A percentile compares a stretch with the other conserved stretches of the same genome.
These are phyloP conservation scores for Acanthamoeba healyi DNA, from an alignment of 208 protist species.

Conservation along the genomic window DNA sequence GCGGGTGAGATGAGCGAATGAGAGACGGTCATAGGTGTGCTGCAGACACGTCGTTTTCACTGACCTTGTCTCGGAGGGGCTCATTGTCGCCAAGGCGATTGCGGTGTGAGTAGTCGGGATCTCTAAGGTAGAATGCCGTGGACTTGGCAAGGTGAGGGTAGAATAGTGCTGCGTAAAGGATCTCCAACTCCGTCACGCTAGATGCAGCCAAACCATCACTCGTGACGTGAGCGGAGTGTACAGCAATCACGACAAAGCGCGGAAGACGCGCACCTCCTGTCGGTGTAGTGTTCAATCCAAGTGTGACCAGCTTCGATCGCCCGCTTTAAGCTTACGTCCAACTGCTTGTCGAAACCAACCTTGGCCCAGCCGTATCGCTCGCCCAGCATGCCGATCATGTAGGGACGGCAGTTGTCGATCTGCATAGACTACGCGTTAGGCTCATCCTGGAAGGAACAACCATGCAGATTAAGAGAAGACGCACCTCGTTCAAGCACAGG, in stretches of 20 bases:
- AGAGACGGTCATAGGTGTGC: not conserved
- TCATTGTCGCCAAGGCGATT: constrained; percentile 27
- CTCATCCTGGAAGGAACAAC: too few relatives aligned
- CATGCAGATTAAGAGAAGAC: not conserved
- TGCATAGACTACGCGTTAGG: too few relatives aligned
- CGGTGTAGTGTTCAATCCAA: constrained; percentile 44
- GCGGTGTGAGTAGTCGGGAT: constrained; percentile 28
- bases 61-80: constrained; percentile 5
- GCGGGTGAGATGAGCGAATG: not conserved
- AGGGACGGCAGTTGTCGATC: constrained; percentile 75
- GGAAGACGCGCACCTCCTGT: not conserved
- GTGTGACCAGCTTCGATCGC: constrained; percentile 41
- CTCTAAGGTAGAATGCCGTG: constrained; percentile 43
- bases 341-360: not conserved
- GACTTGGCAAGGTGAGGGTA: constrained; percentile 36
- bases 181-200: constrained; percentile 71
- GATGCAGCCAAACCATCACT: not conserved
- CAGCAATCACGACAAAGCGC: too few relatives aligned
- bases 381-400: constrained; percentile 74
- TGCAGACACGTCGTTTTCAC: not conserved
- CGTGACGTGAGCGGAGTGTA: not conserved
- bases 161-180: constrained; percentile 68
- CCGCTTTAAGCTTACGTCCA: not conserved
- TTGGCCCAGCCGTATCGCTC: constrained; percentile 75
- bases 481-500: constrained; percentile 57